A percentile compares a stretch with the other conserved stretches of the same genome.
Conservation (phyloP, 2,329 filamentous ascomycete species). For the Xylaria hypoxylon region DNA sequence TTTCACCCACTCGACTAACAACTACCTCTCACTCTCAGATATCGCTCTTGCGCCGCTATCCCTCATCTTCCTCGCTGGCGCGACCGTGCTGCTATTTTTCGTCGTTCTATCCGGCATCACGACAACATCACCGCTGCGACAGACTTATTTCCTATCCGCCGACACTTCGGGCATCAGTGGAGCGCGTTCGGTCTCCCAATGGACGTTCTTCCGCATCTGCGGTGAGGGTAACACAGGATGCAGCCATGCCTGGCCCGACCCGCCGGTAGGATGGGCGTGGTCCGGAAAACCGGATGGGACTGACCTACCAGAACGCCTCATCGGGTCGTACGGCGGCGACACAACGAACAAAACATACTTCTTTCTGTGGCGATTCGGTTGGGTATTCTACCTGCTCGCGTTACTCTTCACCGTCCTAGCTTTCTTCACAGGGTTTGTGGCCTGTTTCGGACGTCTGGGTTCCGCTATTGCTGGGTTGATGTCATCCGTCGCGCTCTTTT, state of each 20-base stretch:
- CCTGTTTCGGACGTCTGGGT: constrained; percentile 77
- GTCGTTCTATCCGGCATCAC: constrained; percentile 67
- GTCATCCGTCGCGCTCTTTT: constrained; percentile 72
- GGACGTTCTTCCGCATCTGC: constrained; percentile 93
- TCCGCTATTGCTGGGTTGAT: constrained; percentile 73
- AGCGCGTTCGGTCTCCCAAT: constrained; percentile 76
- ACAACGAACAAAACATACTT: constrained; percentile 74
- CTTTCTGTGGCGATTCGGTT: constrained; percentile 91
- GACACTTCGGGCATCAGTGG: constrained; percentile 78
- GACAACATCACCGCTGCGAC: constrained; percentile 68
- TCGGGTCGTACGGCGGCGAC: constrained; percentile 64
- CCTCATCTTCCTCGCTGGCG: constrained; percentile 60
- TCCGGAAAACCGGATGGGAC: constrained; percentile 58
- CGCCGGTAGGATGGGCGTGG: constrained; percentile 80
- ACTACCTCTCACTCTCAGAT: constrained; percentile 6
- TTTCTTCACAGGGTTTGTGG: constrained; percentile 75
- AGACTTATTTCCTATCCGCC: constrained; percentile 88
- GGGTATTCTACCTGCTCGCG: constrained; percentile 88
- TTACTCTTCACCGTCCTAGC: constrained; percentile 80
- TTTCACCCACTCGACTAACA: constrained; percentile 8
- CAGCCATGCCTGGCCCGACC: constrained; percentile 68
- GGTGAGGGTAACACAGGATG: constrained; percentile 74
- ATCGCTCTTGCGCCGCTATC: constrained; percentile 45
- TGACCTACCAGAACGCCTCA: constrained; percentile 55
- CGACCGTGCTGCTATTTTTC: constrained; percentile 68